Conservation (phyloP, 176 grass and related monocot species). For the Sorghum bicolor region Sorghum_bicolor_NCBIv3 NC_012872.2:11147001-11147500, state of each 20-base stretch:
- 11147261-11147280: neutral
- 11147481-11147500: conserved; percentile 4
- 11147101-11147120: neutral
- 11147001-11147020: neutral
- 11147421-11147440: conserved; percentile 1
- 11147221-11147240: neutral
- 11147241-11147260: neutral
- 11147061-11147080: neutral
- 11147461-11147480: neutral
- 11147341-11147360: neutral
- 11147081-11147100: neutral
- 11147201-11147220: neutral
- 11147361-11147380: neutral
- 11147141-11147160: neutral
- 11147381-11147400: neutral
- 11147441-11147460: neutral
- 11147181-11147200: neutral
- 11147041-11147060: neutral
- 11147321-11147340: neutral
- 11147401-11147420: conserved; percentile 13
- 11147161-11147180: neutral
- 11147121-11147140: neutral
- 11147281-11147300: neutral
- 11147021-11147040: neutral
- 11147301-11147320: neutral